These are phyloP conservation scores for Brasilioporus rufonigricans DNA, from an alignment of 768 basidiomycete species.

Conservation along the genomic window DNA sequence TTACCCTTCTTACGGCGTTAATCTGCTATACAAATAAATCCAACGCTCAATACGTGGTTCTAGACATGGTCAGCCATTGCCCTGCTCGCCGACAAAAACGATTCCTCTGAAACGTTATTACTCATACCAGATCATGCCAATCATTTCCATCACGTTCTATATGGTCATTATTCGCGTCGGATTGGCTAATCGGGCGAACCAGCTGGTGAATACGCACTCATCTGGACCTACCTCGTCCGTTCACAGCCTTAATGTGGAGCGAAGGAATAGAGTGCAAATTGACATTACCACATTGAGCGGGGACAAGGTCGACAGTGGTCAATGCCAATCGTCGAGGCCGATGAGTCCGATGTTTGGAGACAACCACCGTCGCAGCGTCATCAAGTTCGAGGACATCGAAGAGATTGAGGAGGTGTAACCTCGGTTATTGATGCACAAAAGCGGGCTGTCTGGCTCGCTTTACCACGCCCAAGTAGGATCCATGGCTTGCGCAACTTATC, in stretches of 20 bases:
- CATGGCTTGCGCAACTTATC: background rate
- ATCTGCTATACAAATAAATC: slow-evolving; percentile 27
- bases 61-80: slow-evolving; percentile 33
- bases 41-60: slow-evolving; percentile 34
- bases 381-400: background rate
- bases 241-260: background rate
- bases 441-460: background rate
- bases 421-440: background rate
- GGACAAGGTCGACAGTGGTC: background rate
- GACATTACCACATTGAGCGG: slow-evolving; percentile 1
- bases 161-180: slow-evolving; percentile 43
- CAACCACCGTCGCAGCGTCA: background rate
- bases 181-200: slow-evolving; percentile 1
- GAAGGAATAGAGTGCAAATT: slow-evolving; percentile 3
- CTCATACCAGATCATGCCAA: slow-evolving; percentile 33
- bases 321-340: background rate
- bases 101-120: background rate
- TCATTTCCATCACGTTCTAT: slow-evolving; percentile 43
- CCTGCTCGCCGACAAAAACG: background rate
- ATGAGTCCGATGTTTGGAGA: background rate
- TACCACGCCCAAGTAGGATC: background rate
- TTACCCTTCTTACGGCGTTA: slow-evolving; percentile 34
- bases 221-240: background rate
- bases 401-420: background rate
- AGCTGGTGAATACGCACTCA: background rate